A percentile compares a stretch with the other conserved stretches of the same genome.
These are phyloP conservation scores for Myriosclerotinia curreyana DNA, from an alignment of 2,329 filamentous ascomycete genomes.

Conservation along the genomic window DNA sequence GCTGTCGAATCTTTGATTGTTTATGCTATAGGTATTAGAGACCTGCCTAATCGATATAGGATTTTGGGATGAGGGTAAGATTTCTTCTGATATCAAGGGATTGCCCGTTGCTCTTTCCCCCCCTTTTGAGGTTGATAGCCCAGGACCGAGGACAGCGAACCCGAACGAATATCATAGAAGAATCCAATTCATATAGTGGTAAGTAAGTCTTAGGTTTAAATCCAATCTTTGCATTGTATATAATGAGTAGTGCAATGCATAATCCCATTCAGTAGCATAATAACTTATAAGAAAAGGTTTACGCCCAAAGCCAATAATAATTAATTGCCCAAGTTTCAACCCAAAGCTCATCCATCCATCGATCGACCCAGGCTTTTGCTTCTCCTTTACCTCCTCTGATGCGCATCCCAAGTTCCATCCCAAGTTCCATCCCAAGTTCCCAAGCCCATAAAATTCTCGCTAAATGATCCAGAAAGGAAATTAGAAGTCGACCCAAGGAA, in stretches of 20 bases:
- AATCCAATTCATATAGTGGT: no score
- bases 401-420: background rate
- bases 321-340: background rate
- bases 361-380: slow-evolving; percentile 19
- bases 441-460: slow-evolving; percentile 31
- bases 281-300: no score
- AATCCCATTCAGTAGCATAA: no score
- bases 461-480: slow-evolving; percentile 36
- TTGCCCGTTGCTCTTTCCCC: background rate
- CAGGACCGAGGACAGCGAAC: background rate
- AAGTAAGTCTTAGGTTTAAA: no score
- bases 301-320: no score
- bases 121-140: background rate
- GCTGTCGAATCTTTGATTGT: background rate
- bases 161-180: no score
- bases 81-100: slow-evolving; percentile 15
- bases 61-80: background rate
- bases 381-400: slow-evolving; percentile 21
- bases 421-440: background rate
- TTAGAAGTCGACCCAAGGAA: slow-evolving; percentile 23
- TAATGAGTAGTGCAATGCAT: no score
- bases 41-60: no score
- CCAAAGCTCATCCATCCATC: no score
- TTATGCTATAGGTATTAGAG: no score
- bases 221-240: no score